These are phyloP conservation scores for Neophaeococcomyces mojaviensis DNA, from an alignment of 2,329 filamentous ascomycete genomes.

Conservation along the genomic window DNA sequence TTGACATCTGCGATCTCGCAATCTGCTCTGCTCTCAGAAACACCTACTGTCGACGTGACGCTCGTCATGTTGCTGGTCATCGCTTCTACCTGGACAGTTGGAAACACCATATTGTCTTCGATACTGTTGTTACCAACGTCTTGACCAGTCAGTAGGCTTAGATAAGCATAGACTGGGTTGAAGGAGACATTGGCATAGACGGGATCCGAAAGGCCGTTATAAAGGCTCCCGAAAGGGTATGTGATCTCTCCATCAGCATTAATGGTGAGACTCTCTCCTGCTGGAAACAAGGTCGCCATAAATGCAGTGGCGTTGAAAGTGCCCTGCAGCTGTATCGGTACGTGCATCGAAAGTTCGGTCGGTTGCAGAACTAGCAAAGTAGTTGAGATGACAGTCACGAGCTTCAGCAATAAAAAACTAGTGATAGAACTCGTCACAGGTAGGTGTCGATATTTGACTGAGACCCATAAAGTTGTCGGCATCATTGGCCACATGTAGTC, in stretches of 20 bases:
- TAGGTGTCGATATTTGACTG: neutral
- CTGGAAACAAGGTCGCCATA: too few relatives aligned
- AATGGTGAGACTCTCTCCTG: too few relatives aligned
- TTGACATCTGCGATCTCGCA: neutral
- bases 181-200: neutral
- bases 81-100: neutral
- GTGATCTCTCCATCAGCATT: too few relatives aligned
- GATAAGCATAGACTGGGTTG: neutral
- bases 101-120: neutral
- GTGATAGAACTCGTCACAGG: neutral
- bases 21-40: neutral
- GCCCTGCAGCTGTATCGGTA: neutral
- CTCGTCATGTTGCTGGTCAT: neutral
- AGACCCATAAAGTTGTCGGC: neutral
- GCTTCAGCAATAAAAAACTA: neutral
- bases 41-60: neutral
- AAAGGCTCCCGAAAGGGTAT: too few relatives aligned
- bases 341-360: neutral
- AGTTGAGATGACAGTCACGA: neutral
- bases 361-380: neutral
- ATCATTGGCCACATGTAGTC: constrained; percentile 1
- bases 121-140: neutral
- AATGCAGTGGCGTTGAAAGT: neutral
- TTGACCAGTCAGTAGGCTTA: neutral
- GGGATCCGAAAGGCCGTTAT: too few relatives aligned